These are phyloP conservation scores for Quaeritorhiza haematococci DNA, from an alignment of 371 early-diverging fungal species.

Conservation along the genomic window DNA sequence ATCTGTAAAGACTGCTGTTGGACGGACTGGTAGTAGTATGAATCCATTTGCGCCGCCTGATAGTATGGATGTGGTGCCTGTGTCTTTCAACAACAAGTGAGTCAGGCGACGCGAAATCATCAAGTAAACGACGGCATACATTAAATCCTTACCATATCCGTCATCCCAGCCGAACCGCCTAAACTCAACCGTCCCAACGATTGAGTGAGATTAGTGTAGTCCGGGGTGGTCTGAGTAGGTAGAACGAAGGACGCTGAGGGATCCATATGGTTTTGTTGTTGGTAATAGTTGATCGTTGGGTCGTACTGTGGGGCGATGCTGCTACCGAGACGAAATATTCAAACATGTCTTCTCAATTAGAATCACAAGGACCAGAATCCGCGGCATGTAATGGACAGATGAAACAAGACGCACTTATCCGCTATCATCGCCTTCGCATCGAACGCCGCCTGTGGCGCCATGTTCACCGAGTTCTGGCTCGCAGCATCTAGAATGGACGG, in stretches of 20 bases:
- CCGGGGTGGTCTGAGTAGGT: background rate
- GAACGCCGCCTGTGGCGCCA: no score
- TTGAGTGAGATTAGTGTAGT: background rate
- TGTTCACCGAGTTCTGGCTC: no score
- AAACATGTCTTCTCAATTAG: no score
- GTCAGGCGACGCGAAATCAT: no score
- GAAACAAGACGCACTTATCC: no score
- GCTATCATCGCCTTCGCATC: no score
- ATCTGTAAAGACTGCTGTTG: background rate
- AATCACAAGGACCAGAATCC: no score
- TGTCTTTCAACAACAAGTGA: background rate
- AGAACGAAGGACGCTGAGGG: no score
- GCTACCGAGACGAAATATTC: no score
- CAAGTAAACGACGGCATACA: background rate
- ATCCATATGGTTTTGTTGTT: no score
- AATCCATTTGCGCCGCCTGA: background rate
- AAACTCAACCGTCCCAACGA: slow-evolving; percentile 11
- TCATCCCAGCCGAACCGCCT: slow-evolving; percentile 3
- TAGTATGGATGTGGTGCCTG: slow-evolving; percentile 4
- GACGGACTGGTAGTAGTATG: slow-evolving; percentile 9
- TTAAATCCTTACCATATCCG: background rate
- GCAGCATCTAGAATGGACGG: no score
- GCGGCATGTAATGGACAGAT: no score
- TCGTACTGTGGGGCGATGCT: background rate
- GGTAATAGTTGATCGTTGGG: slow-evolving; percentile 1